phyloP scores from a whole-genome alignment of 768 basidiomycete genomes.

The Leccinum arenicola region DNA sequence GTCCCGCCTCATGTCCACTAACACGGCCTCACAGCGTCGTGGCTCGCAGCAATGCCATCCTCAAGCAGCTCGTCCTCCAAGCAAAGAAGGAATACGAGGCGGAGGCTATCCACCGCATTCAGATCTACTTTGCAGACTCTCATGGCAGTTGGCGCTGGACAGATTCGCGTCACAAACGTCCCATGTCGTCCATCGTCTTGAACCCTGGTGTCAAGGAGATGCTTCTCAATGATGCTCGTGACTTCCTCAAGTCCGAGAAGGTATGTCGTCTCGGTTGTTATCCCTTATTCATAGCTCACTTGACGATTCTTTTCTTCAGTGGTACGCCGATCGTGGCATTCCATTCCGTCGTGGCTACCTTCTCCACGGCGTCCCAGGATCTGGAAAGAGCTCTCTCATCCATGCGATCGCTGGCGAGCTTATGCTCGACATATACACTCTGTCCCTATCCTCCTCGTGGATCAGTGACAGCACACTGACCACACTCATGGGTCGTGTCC shows the following conservation, averaged over 20 bases:
- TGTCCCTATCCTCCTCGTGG: constrained; percentile 83
- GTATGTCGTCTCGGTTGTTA: constrained; percentile 32
- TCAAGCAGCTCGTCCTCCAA: constrained; percentile 86
- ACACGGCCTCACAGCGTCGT: constrained; percentile 56
- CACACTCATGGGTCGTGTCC: constrained; percentile 83
- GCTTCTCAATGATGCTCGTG: constrained; percentile 76
- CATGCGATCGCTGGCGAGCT: constrained; percentile 87
- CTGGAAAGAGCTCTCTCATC: constrained; percentile 83
- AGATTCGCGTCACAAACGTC: constrained; percentile 83
- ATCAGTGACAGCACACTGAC: constrained; percentile 85
- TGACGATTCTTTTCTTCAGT: constrained; percentile 38
- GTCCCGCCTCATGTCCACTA: constrained; percentile 6
- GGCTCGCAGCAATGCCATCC: constrained; percentile 76
- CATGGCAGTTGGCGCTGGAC: constrained; percentile 89
- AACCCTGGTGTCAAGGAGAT: constrained; percentile 90
- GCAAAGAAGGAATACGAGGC: constrained; percentile 90
- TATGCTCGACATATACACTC: constrained; percentile 88
- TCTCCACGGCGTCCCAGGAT: constrained; percentile 80
- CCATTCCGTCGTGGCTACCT: constrained; percentile 89
- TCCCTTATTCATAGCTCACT: neutral
- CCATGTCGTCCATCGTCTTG: constrained; percentile 84
- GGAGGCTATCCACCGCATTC: constrained; percentile 81
- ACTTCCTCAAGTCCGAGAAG: constrained; percentile 84
- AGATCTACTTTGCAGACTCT: constrained; percentile 87
- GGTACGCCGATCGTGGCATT: constrained; percentile 93